Evolutionary conservation across 306 rosid species (phyloP).

Genomic region (barrel medic (Medicago truncatula)): DNA sequence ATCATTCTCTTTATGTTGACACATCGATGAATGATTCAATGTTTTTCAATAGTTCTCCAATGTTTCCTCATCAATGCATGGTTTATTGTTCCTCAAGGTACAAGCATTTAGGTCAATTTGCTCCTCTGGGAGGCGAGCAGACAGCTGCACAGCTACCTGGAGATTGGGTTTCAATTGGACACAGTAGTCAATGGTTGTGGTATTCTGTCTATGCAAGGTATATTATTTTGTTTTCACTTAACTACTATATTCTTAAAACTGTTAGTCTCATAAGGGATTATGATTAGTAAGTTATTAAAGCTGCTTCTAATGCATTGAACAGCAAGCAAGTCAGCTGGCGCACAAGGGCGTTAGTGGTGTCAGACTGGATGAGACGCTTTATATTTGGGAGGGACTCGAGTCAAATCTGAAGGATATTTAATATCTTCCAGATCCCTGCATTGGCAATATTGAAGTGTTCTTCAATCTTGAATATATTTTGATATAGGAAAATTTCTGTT

Average conservation of each 20-base stretch:
- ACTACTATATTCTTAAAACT: constrained; percentile 8
- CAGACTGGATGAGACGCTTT: constrained; percentile 89
- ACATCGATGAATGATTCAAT: constrained; percentile 22
- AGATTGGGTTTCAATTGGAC: constrained; percentile 95
- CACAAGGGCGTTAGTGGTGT: constrained; percentile 78
- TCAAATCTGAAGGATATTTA: constrained; percentile 56
- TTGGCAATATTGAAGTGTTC: constrained; percentile 12
- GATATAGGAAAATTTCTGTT: constrained; percentile 30
- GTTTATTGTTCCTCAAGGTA: constrained; percentile 62
- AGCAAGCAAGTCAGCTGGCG: constrained; percentile 99
- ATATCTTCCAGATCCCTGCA: constrained; percentile 19
- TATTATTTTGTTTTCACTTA: constrained; percentile 13
- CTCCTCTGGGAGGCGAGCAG: constrained; percentile 97
- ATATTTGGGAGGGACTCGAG: constrained; percentile 93
- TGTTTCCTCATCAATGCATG: constrained; percentile 28
- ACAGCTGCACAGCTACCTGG: constrained; percentile 99
- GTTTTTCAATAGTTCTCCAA: constrained; percentile 5
- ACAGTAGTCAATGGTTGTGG: constrained; percentile 95
- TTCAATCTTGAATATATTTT: constrained; percentile 29
- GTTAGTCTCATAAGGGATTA: constrained; percentile 10
- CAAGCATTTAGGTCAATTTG: constrained; percentile 96
- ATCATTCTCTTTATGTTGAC: constrained; percentile 21
- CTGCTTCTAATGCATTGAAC: constrained; percentile 40
- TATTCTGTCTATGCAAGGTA: constrained; percentile 96
- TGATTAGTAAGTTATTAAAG: constrained; percentile 17